Evolutionary conservation across 805 yeast genomes (phyloP).

Genomic region (Candida saitoana): DNA sequence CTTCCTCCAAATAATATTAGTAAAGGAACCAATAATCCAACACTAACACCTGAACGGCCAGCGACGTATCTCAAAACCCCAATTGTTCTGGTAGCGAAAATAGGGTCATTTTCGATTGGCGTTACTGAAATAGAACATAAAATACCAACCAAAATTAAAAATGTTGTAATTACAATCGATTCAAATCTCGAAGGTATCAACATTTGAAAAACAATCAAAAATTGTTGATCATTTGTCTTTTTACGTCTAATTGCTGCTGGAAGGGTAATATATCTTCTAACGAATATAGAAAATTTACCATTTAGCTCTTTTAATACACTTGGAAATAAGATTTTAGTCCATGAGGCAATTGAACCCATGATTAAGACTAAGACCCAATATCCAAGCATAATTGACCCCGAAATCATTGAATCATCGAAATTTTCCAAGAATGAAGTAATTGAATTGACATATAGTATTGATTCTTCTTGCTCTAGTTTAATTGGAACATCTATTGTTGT

Average conservation of each 20-base stretch:
- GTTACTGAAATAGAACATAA: conserved; percentile 12
- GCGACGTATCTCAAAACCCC: conserved; percentile 34
- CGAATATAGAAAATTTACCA: conserved; percentile 21
- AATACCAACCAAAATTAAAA: conserved; percentile 18
- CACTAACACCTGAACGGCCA: conserved; percentile 51
- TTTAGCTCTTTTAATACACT: conserved; percentile 13
- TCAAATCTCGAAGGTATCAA: conserved; percentile 41
- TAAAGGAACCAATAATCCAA: conserved; percentile 46
- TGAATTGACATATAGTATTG: conserved; percentile 10
- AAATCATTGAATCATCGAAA: conserved; percentile 40
- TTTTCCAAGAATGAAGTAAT: conserved; percentile 32
- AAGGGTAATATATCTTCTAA: conserved; percentile 23
- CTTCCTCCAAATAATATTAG: conserved; percentile 57
- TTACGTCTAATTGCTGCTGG: conserved; percentile 21
- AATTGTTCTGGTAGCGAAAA: conserved; percentile 13
- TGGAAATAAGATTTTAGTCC: conserved; percentile 31
- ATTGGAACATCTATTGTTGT: conserved; percentile 23
- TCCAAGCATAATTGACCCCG: conserved; percentile 31
- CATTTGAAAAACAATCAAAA: conserved; percentile 13
- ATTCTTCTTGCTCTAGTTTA: conserved; percentile 13
- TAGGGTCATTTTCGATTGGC: conserved; percentile 12
- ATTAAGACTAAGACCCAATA: conserved; percentile 31
- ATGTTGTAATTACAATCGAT: conserved; percentile 28
- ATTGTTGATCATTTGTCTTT: conserved; percentile 6
- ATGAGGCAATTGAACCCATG: conserved; percentile 25